Conservation (phyloP, 805 yeast genomes). For the Suhomyces kilbournensis region DNA sequence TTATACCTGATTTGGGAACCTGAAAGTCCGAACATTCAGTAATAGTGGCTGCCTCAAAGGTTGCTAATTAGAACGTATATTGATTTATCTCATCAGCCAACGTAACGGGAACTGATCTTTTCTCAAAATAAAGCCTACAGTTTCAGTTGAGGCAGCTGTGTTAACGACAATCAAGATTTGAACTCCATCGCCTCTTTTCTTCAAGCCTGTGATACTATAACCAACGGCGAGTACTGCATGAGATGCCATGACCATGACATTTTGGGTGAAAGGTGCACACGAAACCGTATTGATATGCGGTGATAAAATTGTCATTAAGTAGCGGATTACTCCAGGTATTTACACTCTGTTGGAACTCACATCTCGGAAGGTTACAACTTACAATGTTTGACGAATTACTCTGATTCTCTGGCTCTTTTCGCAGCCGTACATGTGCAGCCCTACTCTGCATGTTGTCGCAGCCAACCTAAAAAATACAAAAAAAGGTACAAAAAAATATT, state of each 20-base stretch:
- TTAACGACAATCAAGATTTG: background rate
- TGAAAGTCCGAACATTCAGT: constrained; percentile 12
- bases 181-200: background rate
- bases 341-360: background rate
- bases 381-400: too few species aligned
- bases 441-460: background rate
- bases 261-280: background rate
- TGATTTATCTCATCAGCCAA: background rate
- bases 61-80: constrained; percentile 10
- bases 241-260: background rate
- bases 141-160: background rate
- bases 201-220: background rate
- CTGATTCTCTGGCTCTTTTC: background rate
- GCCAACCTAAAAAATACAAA: background rate
- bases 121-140: background rate
- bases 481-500: background rate
- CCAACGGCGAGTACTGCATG: background rate
- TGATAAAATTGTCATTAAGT: background rate
- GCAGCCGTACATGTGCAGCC: background rate
- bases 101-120: background rate
- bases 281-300: background rate
- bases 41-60: constrained; percentile 10
- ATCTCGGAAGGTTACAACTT: background rate
- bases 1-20: background rate
- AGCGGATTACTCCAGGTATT: background rate